A percentile compares a stretch with the other conserved stretches of the same genome.
These are phyloP conservation scores for Calonectria montana DNA, from an alignment of 2,329 filamentous ascomycete species.

Conservation along the genomic window DNA sequence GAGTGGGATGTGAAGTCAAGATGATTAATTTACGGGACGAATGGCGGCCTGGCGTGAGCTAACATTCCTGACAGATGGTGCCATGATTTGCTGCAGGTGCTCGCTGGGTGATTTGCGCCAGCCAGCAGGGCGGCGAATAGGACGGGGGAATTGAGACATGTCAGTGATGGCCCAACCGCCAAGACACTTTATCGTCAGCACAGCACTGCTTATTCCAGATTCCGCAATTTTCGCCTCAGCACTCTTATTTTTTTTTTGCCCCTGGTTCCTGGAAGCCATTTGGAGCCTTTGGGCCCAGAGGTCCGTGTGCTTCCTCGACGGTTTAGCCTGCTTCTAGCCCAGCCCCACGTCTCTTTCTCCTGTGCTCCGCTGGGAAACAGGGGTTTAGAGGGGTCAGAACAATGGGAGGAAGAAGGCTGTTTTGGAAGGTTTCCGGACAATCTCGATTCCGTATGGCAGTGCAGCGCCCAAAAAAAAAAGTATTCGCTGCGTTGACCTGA, in stretches of 20 bases:
- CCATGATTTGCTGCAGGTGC: neutral
- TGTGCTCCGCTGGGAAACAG: neutral
- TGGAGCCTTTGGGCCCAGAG: neutral
- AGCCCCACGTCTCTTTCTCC: neutral
- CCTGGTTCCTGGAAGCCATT: neutral
- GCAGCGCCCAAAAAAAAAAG: too few species aligned
- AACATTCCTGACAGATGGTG: constrained; percentile 1
- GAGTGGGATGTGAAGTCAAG: neutral
- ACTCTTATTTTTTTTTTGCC: neutral
- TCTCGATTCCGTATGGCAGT: constrained; percentile 5
- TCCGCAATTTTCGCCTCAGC: neutral
- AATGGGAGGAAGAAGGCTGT: neutral
- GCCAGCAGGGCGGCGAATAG: neutral
- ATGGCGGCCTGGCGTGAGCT: neutral
- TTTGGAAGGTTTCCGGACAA: neutral
- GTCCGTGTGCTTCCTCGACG: neutral
- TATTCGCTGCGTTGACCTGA: neutral
- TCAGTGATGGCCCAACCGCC: too few species aligned
- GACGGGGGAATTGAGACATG: neutral
- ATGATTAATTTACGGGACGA: neutral
- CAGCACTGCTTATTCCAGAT: too few species aligned
- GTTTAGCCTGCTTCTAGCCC: neutral
- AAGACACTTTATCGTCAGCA: too few species aligned
- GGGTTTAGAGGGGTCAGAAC: neutral
- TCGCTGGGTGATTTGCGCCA: neutral